Evolutionary conservation across 2,329 filamentous ascomycete species (phyloP), one percentile per base, ranked within the genome.

Genomic region (Fusarium musae): DNA sequence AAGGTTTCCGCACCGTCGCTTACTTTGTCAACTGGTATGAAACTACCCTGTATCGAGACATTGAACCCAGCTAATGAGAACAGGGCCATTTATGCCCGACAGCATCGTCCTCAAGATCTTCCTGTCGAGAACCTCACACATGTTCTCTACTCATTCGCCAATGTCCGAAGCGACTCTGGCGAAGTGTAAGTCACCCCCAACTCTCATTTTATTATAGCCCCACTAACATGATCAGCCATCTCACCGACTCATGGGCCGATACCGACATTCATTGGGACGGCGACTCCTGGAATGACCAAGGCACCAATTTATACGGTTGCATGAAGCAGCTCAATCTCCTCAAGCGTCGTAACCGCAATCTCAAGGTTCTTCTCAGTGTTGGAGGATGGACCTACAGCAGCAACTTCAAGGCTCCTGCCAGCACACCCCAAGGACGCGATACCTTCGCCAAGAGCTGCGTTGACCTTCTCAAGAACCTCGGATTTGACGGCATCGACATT

Each of bases 311-410:
- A 40, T 97, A 97, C 80, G 95, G 95, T 58, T 96, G 93, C 80
- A 82, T 96, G 72, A 97, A 97, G 85, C 94, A 97, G 83, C 88
- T 97, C 40, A 94, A 93, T 80, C 86, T 97, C 3, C 88, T 95
- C 50, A 98, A 98, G 85, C 89, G 90, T 73, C 86, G 88, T 70
- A 93, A 97, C 82, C 92, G 94, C 53, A 91, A 95, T 75, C 86
- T 98, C 69, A 97, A 97, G 82, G 86, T 96, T 7, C 87, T 98
- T 17, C 88, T 98, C 9, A 95, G 92, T 60, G 93, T 98, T 70
- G 95, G 95, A 69, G 96, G 96, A 57, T 98, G 95, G 95, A 97
- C 95, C 0, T 97, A 97, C 82, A 93, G 92, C 71, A 85, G 89
- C 81, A 96, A 97, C 84, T 97, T 98, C 82, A 87, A 89, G n/a